These are phyloP conservation scores for Coemansia sp. DNA, from an alignment of 192 early-diverging fungal species.

Conservation along the genomic window DNA sequence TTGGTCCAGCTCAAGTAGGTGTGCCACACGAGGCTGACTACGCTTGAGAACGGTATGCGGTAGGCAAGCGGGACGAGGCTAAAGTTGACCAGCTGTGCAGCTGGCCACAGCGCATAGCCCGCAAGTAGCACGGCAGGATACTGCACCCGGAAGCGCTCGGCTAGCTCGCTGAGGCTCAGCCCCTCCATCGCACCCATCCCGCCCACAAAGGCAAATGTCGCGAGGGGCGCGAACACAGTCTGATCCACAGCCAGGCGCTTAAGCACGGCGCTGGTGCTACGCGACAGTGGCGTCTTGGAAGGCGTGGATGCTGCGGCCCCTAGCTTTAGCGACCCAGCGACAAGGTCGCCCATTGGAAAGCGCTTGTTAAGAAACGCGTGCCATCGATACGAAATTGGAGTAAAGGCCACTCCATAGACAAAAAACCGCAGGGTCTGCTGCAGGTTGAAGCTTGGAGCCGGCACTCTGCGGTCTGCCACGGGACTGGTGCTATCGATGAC, in stretches of 20 bases:
- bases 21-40: slow-evolving; percentile 71
- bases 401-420: slow-evolving; percentile 29
- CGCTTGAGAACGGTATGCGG: slow-evolving; percentile 68
- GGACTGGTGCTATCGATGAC: not conserved
- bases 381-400: slow-evolving; percentile 30
- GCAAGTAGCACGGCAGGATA: slow-evolving; percentile 18
- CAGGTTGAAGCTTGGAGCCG: slow-evolving; percentile 10
- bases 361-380: slow-evolving; percentile 37
- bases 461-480: not conserved
- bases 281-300: not conserved
- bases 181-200: slow-evolving; percentile 43
- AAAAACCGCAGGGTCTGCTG: slow-evolving; percentile 34
- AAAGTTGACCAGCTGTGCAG: slow-evolving; percentile 74
- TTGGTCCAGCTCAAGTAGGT: slow-evolving; percentile 69
- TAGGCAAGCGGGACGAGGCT: slow-evolving; percentile 67
- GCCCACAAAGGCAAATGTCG: slow-evolving; percentile 28
- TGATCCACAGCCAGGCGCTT: slow-evolving; percentile 45
- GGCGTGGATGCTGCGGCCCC: not conserved
- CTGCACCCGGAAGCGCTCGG: slow-evolving; percentile 19
- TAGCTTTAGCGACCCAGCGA: not conserved
- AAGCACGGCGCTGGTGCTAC: slow-evolving; percentile 4
- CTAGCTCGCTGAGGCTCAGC: slow-evolving; percentile 10
- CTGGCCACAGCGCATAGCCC: slow-evolving; percentile 63
- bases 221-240: slow-evolving; percentile 34
- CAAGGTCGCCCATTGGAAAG: slow-evolving; percentile 16